Conservation (phyloP, 441 rosid species). For the Adansonia grandidieri region DNA sequence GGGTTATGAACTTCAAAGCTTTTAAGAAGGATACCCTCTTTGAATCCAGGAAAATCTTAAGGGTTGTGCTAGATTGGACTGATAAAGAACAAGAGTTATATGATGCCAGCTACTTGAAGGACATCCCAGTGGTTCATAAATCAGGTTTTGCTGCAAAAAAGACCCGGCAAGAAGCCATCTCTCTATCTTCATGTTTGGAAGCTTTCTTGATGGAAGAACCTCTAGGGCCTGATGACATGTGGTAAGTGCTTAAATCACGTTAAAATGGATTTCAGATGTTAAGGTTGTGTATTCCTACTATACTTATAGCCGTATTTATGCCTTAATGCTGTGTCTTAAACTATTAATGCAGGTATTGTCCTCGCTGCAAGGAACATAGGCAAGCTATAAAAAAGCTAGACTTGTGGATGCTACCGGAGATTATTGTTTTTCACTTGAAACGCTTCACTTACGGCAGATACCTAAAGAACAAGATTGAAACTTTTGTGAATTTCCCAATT, state of each 20-base stretch:
- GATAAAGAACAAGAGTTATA: slow-evolving; percentile 59
- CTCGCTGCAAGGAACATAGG: slow-evolving; percentile 15
- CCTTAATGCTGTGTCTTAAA: slow-evolving; percentile 5
- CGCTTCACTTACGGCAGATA: slow-evolving; percentile 66
- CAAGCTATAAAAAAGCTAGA: slow-evolving; percentile 16
- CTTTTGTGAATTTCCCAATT: slow-evolving; percentile 57
- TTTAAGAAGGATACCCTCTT: slow-evolving; percentile 54
- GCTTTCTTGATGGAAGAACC: slow-evolving; percentile 75
- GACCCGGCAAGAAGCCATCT: slow-evolving; percentile 57
- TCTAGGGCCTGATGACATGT: slow-evolving; percentile 73
- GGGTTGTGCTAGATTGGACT: slow-evolving; percentile 67
- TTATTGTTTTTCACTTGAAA: slow-evolving; percentile 69
- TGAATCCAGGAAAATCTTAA: slow-evolving; percentile 47
- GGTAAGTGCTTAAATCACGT: slow-evolving; percentile 38
- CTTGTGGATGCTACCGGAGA: slow-evolving; percentile 70
- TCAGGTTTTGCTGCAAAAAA: slow-evolving; percentile 46
- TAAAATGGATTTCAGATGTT: background rate
- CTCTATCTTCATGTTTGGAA: slow-evolving; percentile 68
- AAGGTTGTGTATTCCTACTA: background rate
- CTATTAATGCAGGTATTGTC: slow-evolving; percentile 42
- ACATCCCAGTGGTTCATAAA: slow-evolving; percentile 74
- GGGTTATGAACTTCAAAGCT: slow-evolving; percentile 42
- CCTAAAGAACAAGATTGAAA: slow-evolving; percentile 60
- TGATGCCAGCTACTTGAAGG: slow-evolving; percentile 69
- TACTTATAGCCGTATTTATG: background rate